Conservation (phyloP, 202 grass and related monocot species). For the Digitaria exilis region DNA sequence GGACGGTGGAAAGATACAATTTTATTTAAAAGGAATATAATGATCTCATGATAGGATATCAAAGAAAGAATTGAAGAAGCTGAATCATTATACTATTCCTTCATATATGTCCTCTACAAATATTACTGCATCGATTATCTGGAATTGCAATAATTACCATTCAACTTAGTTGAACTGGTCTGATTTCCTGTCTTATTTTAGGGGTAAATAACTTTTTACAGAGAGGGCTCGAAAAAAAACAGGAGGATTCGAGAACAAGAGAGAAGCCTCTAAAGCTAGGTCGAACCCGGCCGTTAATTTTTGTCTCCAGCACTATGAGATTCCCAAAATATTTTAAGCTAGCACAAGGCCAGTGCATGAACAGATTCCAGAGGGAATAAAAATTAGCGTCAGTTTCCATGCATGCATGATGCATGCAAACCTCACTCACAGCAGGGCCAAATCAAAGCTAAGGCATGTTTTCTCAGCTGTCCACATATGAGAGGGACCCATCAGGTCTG, state of each 20-base stretch:
- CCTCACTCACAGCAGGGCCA: background rate
- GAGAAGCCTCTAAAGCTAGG: constrained; percentile 44
- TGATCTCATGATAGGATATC: background rate
- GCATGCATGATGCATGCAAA: constrained; percentile 37
- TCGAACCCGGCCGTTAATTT: constrained; percentile 55
- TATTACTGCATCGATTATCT: background rate
- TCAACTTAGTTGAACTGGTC: background rate
- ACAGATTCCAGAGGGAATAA: constrained; percentile 37
- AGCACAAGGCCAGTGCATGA: constrained; percentile 39
- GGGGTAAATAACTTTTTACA: background rate
- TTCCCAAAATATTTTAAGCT: constrained; percentile 45
- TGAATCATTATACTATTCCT: background rate
- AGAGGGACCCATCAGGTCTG: background rate
- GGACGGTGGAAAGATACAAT: background rate
- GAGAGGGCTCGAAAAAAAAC: background rate
- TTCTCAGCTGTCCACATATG: constrained; percentile 13
- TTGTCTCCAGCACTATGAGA: constrained; percentile 38
- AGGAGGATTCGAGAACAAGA: constrained; percentile 30
- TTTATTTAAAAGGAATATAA: background rate
- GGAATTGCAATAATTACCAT: background rate
- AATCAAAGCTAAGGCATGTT: background rate
- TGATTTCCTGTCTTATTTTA: background rate
- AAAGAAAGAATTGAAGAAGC: background rate
- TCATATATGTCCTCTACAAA: background rate
- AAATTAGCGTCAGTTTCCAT: constrained; percentile 34